A percentile compares a stretch with the other conserved stretches of the same genome.
Conservation (phyloP, 1,284 basidiomycete genomes). For the Pseudozyma thailandica region DNA sequence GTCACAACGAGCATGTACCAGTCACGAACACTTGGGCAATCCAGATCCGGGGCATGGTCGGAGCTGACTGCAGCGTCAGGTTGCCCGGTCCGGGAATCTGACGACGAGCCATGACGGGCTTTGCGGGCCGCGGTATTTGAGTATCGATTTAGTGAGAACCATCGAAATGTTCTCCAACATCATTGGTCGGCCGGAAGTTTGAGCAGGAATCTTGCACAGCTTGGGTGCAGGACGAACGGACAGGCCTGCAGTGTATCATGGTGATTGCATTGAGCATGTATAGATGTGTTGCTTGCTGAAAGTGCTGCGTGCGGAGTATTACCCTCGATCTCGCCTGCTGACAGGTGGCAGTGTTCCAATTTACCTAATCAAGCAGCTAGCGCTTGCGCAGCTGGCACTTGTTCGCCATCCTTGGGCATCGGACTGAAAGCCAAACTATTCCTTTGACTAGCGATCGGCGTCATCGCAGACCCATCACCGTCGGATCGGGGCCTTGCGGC, state of each 20-base stretch:
- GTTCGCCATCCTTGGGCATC: conserved; percentile 9
- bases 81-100: too few relatives aligned
- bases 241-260: neutral
- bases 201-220: neutral
- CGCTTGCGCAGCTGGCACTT: conserved; percentile 4
- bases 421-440: conserved; percentile 3
- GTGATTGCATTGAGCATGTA: neutral
- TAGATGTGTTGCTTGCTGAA: too few relatives aligned
- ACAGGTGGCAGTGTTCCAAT: neutral
- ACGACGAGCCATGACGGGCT: too few relatives aligned
- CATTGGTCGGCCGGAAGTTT: too few relatives aligned
- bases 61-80: neutral
- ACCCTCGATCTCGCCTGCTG: neutral
- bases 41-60: neutral
- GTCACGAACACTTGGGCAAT: neutral
- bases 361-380: conserved; percentile 20
- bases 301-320: neutral
- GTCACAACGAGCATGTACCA: too few relatives aligned
- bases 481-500: neutral
- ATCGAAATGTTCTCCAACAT: too few relatives aligned
- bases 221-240: neutral
- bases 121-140: too few relatives aligned
- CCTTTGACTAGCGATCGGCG: conserved; percentile 13
- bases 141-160: too few relatives aligned
- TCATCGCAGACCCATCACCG: conserved; percentile 11